Conservation (phyloP, 495 filamentous ascomycete species). For the Lophiostoma macrostomum region DNA sequence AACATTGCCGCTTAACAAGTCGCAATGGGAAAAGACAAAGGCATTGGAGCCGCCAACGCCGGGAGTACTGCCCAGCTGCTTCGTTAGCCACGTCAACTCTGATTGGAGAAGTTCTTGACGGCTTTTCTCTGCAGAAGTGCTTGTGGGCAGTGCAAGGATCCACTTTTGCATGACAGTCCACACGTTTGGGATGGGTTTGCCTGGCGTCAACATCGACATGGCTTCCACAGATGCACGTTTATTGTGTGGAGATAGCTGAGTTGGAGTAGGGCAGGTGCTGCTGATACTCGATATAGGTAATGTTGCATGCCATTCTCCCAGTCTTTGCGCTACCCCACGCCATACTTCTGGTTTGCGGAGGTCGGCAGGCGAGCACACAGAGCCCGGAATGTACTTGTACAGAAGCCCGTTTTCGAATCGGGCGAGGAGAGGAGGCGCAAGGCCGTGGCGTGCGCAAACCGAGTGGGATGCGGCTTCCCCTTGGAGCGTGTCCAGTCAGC, state of each 20-base stretch:
- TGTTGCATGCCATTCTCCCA: slow-evolving; percentile 90
- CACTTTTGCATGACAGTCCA: slow-evolving; percentile 97
- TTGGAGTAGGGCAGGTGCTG: slow-evolving; percentile 22
- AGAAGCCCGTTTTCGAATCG: slow-evolving; percentile 95
- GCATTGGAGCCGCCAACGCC: slow-evolving; percentile 65
- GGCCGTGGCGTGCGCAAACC: slow-evolving; percentile 70
- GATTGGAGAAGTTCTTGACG: slow-evolving; percentile 66
- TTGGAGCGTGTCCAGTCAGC: slow-evolving; percentile 36
- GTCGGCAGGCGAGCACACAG: slow-evolving; percentile 74
- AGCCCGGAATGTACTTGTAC: slow-evolving; percentile 84
- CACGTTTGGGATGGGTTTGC: slow-evolving; percentile 60
- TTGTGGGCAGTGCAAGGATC: slow-evolving; percentile 78
- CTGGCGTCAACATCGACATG: slow-evolving; percentile 27
- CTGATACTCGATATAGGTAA: slow-evolving; percentile 53
- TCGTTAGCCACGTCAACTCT: slow-evolving; percentile 68
- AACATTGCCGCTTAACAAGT: slow-evolving; percentile 91
- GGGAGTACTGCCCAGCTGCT: slow-evolving; percentile 66
- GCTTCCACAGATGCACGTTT: slow-evolving; percentile 25
- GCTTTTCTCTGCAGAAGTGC: slow-evolving; percentile 60
- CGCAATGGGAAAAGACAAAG: slow-evolving; percentile 92
- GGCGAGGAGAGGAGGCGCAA: slow-evolving; percentile 83
- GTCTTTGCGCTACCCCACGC: slow-evolving; percentile 73
- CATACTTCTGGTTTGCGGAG: slow-evolving; percentile 66
- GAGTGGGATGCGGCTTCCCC: slow-evolving; percentile 68
- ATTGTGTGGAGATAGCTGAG: slow-evolving; percentile 12